These are phyloP conservation scores for Begonia masoniana DNA, from an alignment of 306 rosid species.

Conservation along the genomic window DNA sequence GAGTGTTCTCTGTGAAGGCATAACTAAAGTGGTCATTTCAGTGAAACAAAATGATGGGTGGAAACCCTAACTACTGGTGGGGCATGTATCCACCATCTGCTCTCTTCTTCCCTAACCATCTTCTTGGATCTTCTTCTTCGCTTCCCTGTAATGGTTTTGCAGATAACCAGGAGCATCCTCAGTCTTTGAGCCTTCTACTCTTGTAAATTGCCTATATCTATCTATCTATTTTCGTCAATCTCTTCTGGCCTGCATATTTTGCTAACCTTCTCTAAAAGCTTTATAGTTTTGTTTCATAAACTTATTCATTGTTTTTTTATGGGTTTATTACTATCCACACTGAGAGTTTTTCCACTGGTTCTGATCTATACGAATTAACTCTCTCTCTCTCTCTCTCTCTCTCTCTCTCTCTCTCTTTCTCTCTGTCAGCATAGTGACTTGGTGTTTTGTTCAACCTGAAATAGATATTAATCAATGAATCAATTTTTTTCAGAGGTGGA, in stretches of 20 bases:
- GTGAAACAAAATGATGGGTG: slow-evolving; percentile 66
- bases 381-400: too few species aligned
- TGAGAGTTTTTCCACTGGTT: too few species aligned
- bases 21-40: neutral
- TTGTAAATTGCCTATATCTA: slow-evolving; percentile 38
- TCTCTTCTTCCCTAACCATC: slow-evolving; percentile 46
- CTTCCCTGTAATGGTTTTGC: slow-evolving; percentile 43
- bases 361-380: too few species aligned
- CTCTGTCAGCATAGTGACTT: too few species aligned
- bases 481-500: slow-evolving; percentile 40
- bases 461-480: neutral
- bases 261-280: slow-evolving; percentile 7
- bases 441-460: neutral
- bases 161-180: slow-evolving; percentile 47
- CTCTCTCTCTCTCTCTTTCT: too few species aligned
- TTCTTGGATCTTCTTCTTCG: slow-evolving; percentile 34
- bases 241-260: too few species aligned
- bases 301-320: neutral
- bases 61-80: slow-evolving; percentile 89
- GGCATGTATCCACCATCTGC: slow-evolving; percentile 53
- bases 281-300: neutral
- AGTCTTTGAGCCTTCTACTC: slow-evolving; percentile 87
- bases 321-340: neutral
- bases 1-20: too few species aligned
- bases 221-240: slow-evolving; percentile 8